A percentile compares a stretch with the other conserved stretches of the same genome.
Conservation (phyloP, 2,329 filamentous ascomycete species). For the Botryotinia narcissicola region DNA sequence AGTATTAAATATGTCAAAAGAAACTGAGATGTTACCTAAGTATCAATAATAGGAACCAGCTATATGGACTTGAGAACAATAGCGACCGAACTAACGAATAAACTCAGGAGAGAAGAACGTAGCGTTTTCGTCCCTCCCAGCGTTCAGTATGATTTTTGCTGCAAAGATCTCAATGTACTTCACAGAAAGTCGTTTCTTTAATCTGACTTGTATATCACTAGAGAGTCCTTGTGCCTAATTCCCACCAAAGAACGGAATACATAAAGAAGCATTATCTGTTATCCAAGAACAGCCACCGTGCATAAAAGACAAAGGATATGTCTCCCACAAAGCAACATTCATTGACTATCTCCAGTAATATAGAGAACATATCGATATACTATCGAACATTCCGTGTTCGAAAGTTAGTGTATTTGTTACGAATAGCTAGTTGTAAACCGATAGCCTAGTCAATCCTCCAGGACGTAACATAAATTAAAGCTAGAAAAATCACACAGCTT, state of each 20-base stretch:
- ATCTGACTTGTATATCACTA: too few species aligned
- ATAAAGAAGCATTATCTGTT: neutral
- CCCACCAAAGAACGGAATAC: neutral
- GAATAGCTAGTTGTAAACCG: neutral
- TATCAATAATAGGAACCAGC: neutral
- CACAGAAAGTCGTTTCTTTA: neutral
- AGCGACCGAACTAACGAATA: neutral
- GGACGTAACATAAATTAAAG: neutral
- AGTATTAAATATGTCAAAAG: neutral
- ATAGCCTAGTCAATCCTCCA: neutral
- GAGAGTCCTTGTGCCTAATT: neutral
- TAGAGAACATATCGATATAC: neutral
- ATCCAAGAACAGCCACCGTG: slow-evolving; percentile 5
- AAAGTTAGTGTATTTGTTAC: neutral
- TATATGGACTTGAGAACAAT: neutral
- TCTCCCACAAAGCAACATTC: neutral
- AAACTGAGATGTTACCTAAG: neutral
- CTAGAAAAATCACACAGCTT: too few species aligned
- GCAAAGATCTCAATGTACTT: neutral
- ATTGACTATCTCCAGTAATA: neutral
- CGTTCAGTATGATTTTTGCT: too few species aligned
- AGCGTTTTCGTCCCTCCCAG: neutral
- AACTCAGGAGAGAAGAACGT: too few species aligned
- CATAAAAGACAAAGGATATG: neutral
- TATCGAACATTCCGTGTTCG: too few species aligned